phyloP scores from a whole-genome alignment of 179 eudicot species.

The Silene noctiflora region DNA sequence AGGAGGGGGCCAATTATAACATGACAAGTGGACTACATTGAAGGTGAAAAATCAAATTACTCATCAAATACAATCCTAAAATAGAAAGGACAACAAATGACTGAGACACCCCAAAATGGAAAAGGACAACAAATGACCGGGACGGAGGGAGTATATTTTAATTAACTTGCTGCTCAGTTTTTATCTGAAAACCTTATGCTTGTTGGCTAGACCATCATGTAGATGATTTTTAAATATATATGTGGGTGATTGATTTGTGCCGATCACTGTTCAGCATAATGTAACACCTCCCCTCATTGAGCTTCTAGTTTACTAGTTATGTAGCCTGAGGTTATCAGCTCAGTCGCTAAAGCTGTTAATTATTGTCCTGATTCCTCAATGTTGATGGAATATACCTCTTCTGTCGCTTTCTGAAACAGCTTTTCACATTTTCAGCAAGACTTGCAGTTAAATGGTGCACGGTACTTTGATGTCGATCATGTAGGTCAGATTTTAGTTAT shows the following conservation, averaged over 20 bases:
- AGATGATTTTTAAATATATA: background rate
- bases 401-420: background rate
- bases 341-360: background rate
- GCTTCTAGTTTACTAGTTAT: background rate
- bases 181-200: background rate
- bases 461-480: constrained; percentile 70
- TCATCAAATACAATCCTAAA: too few species aligned
- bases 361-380: background rate
- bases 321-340: background rate
- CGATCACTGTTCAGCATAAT: background rate
- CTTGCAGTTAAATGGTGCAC: constrained; percentile 60
- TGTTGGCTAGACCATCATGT: background rate
- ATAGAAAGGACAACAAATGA: too few species aligned
- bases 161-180: background rate
- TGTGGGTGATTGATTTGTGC: background rate
- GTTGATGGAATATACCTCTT: constrained; percentile 19
- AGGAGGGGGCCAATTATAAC: too few species aligned
- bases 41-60: too few species aligned
- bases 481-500: constrained; percentile 43
- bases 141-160: too few species aligned
- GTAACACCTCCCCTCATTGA: background rate
- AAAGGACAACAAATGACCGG: too few species aligned
- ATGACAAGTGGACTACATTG: too few species aligned
- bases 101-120: too few species aligned
- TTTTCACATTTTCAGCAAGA: constrained; percentile 44